Base-by-base conservation (phyloP, 108 stramenopile genomes). In the Pseudonitzschia pungens region DNA sequence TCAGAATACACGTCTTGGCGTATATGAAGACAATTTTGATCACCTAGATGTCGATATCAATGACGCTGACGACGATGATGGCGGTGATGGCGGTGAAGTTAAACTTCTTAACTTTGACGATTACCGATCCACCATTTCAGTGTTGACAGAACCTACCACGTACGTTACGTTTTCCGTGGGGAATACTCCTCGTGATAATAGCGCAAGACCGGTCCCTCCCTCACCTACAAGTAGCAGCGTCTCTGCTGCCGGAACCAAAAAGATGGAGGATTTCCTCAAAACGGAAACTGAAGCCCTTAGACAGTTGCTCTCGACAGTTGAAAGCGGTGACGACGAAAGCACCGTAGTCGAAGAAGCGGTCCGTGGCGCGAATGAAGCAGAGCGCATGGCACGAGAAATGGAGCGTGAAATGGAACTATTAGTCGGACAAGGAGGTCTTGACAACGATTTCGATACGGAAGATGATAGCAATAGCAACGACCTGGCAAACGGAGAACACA, bases 271-370 rank as follows among this genome's bases (percentile, higher is more conserved):
- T 4, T 84, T 84, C 51, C 72, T 84, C 31, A 75, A 74, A 43
- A 84, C 72, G 20, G 83, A 84, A 67, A 84, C 79, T 27, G 74
- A 80, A 75, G 67, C 69, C 52, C 80, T 84, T 65, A 68, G 72
- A 20, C 70, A 76, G 58, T 55, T 84, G 66, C 36, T 68, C 9
- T 18, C 44, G 28, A 41, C 40, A 16, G 48, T 56, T 6, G n/a
- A 51, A 22, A 1, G 5, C 12, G 60, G 1, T n/a, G 45, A 43
- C 14, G 60, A 62, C 29, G 60, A 62, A 22, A 62, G 60, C 20
- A 55, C 54, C 22, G 54, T 57, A 0, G 63, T 70, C 15, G 74
- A 60, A 14, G 52, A 76, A 54, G 73, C 71, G 2, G 64, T 42
- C 14, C 44, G 59, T 31, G 78, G 76, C 22, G 76, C 85, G 12